Evolutionary conservation across 495 filamentous ascomycete genomes (phyloP).

Genomic region (Elaphomyces granulatus): DNA sequence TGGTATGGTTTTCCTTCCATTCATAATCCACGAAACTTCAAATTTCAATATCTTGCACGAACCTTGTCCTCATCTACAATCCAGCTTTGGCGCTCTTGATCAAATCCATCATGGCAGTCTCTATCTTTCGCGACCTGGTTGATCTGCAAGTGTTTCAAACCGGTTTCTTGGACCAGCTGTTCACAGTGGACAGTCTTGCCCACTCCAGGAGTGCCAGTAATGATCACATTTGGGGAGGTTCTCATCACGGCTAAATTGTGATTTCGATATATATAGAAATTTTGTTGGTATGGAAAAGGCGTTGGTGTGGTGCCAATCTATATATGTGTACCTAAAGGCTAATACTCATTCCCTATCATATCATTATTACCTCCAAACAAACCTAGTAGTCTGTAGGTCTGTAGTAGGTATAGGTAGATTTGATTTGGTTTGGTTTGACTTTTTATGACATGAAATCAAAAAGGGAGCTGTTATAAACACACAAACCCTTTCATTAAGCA

Average conservation of each 20-base stretch:
- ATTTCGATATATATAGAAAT: too few relatives aligned
- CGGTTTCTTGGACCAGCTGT: conserved; percentile 53
- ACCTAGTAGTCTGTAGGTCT: too few relatives aligned
- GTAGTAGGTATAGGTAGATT: too few relatives aligned
- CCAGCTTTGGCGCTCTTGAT: conserved; percentile 74
- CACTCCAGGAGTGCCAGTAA: conserved; percentile 90
- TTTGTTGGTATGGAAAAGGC: too few relatives aligned
- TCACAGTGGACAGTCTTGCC: conserved; percentile 89
- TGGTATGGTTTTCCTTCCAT: too few relatives aligned
- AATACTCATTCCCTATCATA: background rate
- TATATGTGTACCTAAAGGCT: background rate
- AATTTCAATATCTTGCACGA: conserved; percentile 8
- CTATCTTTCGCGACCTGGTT: conserved; percentile 82
- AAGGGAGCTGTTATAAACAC: too few relatives aligned
- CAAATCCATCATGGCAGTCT: conserved; percentile 68
- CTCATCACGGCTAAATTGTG: conserved; percentile 34
- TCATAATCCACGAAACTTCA: too few relatives aligned
- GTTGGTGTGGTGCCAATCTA: too few relatives aligned
- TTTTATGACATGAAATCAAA: too few relatives aligned
- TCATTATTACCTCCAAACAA: too few relatives aligned
- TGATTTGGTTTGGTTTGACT: too few relatives aligned
- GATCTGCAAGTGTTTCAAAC: conserved; percentile 73
- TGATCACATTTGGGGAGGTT: conserved; percentile 70
- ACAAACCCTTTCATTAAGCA: too few relatives aligned
- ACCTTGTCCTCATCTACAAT: conserved; percentile 97